Conservation (phyloP, 257 asterid species). For the Haberlea rhodopensis region DNA sequence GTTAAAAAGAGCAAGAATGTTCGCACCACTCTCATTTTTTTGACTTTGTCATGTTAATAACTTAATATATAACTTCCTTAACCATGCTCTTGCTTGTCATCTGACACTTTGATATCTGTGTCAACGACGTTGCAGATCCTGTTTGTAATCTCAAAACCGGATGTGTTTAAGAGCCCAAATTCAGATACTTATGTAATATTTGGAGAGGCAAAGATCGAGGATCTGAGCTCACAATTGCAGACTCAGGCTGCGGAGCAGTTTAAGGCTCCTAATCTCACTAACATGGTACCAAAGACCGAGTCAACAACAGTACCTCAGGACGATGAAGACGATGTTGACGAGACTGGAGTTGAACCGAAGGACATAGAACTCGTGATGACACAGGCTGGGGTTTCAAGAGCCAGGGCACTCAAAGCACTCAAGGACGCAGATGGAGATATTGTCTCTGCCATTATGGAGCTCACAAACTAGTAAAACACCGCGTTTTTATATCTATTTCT, state of each 20-base stretch:
- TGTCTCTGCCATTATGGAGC: slow-evolving; percentile 61
- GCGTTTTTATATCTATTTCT: not conserved
- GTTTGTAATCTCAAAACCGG: slow-evolving; percentile 65
- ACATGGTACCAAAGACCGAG: slow-evolving; percentile 36
- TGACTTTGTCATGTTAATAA: not conserved
- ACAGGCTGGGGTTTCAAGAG: slow-evolving; percentile 49
- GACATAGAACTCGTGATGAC: slow-evolving; percentile 55
- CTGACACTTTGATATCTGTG: not conserved
- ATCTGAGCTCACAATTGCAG: slow-evolving; percentile 60
- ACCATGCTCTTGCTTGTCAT: slow-evolving; percentile 7
- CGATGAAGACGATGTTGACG: slow-evolving; percentile 60
- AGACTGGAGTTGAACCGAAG: slow-evolving; percentile 47
- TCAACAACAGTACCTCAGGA: slow-evolving; percentile 38
- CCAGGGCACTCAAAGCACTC: slow-evolving; percentile 49
- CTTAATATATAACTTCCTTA: slow-evolving; percentile 10
- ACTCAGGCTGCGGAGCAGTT: slow-evolving; percentile 66
- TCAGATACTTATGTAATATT: slow-evolving; percentile 61
- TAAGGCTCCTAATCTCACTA: slow-evolving; percentile 41
- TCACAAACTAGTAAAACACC: slow-evolving; percentile 37
- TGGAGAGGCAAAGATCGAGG: slow-evolving; percentile 73
- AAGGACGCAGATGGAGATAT: slow-evolving; percentile 55
- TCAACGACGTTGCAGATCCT: slow-evolving; percentile 36
- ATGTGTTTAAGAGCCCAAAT: slow-evolving; percentile 69
- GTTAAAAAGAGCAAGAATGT: slow-evolving; percentile 73
- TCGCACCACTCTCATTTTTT: not conserved